Conservation (phyloP, 441 rosid genomes). For the Populus tomentosa region DNA sequence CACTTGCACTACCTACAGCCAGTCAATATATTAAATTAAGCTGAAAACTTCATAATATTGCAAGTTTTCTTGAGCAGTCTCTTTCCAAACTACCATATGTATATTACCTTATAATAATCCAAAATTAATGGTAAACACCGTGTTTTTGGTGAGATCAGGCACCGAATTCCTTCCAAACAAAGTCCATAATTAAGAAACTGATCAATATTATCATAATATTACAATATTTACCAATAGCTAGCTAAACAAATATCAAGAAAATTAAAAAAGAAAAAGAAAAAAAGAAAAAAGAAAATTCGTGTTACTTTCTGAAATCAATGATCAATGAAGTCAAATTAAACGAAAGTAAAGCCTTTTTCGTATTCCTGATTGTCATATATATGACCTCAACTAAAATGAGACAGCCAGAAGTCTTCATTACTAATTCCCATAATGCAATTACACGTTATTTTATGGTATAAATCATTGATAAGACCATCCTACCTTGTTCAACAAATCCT, state of each 20-base stretch:
- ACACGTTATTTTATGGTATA: conserved; percentile 9
- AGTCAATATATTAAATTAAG: background rate
- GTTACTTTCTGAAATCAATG: background rate
- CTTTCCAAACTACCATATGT: background rate
- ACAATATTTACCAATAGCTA: background rate
- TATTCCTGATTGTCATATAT: conserved; percentile 13
- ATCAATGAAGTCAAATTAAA: conserved; percentile 24
- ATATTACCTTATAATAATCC: background rate
- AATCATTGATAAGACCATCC: conserved; percentile 12
- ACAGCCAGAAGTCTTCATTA: background rate
- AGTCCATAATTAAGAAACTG: background rate
- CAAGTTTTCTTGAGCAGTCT: background rate
- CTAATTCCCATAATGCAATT: background rate
- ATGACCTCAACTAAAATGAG: background rate
- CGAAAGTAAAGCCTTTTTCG: conserved; percentile 20
- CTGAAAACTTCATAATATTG: background rate
- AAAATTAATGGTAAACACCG: conserved; percentile 15
- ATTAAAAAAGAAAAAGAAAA: background rate
- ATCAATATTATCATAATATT: background rate
- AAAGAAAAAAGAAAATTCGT: background rate
- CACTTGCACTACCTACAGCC: background rate
- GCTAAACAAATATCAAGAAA: background rate
- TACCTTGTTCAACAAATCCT: conserved; percentile 9
- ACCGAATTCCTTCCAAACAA: conserved; percentile 13
- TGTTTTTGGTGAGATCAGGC: conserved; percentile 30